Percentiles rank a stretch among this genome's conserved stretches.
Evolutionary conservation across 768 basidiomycete species (phyloP).

Genomic region (Tylopilus rubrobrunneus): DNA sequence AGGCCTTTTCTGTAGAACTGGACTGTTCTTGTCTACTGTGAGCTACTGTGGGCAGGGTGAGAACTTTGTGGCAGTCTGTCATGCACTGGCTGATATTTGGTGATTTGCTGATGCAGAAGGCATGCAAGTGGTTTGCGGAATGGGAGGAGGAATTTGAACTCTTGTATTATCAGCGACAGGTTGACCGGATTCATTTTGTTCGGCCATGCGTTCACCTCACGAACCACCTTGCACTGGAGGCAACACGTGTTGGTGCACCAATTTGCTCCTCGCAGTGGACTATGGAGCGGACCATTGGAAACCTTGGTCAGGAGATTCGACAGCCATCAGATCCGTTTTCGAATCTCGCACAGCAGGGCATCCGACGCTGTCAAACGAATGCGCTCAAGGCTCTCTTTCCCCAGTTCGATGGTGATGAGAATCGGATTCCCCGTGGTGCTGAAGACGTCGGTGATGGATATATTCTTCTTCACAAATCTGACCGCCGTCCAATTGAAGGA

Average conservation of each 20-base stretch:
- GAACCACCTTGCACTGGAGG: not conserved
- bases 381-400: not conserved
- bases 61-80: too few relatives aligned
- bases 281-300: not conserved
- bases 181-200: not conserved
- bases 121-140: not conserved
- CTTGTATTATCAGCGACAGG: not conserved
- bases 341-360: not conserved
- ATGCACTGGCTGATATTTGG: too few relatives aligned
- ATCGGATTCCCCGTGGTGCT: not conserved
- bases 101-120: not conserved
- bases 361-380: not conserved
- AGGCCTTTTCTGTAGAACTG: too few relatives aligned
- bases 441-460: not conserved
- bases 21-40: too few relatives aligned
- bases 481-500: not conserved
- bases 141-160: not conserved
- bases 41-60: too few relatives aligned
- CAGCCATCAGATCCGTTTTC: not conserved
- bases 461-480: not conserved
- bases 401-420: not conserved
- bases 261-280: constrained; percentile 5
- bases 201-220: not conserved
- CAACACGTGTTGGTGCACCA: not conserved
- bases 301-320: not conserved